A percentile compares a stretch with the other conserved stretches of the same genome.
These are phyloP conservation scores for Pseudocercospora pini-densiflorae DNA, from an alignment of 2,329 filamentous ascomycete species.

Conservation along the genomic window DNA sequence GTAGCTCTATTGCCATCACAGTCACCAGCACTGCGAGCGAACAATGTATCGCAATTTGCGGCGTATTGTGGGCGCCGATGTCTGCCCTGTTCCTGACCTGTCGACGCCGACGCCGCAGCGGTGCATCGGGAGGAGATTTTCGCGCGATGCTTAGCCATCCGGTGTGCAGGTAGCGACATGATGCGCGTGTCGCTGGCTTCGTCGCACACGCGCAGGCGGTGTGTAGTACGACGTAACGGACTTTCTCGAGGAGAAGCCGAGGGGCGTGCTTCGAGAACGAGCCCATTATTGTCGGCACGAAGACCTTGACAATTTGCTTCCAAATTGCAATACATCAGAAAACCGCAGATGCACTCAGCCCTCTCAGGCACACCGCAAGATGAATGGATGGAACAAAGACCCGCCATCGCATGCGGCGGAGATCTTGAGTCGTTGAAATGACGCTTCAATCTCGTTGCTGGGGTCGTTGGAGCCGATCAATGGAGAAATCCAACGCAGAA, in stretches of 20 bases:
- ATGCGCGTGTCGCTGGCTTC: constrained; percentile 1
- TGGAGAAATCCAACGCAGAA: neutral
- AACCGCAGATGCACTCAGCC: neutral
- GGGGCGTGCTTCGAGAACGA: neutral
- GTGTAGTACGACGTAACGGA: neutral
- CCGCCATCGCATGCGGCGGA: neutral
- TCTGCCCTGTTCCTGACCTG: neutral
- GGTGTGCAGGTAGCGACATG: neutral
- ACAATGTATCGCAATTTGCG: neutral
- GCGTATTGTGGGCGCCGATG: neutral
- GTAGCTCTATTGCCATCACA: neutral
- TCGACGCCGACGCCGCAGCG: neutral
- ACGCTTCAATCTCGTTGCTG: neutral
- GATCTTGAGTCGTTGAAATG: too few species aligned
- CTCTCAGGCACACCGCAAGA: neutral
- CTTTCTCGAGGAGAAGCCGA: neutral
- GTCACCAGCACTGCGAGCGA: neutral
- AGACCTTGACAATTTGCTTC: neutral
- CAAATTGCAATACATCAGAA: neutral
- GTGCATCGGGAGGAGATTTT: constrained; percentile 2
- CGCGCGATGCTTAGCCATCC: neutral
- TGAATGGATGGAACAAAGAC: neutral
- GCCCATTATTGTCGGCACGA: neutral
- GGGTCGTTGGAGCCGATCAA: neutral
- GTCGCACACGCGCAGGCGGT: constrained; percentile 7